Percentiles rank a stretch among this genome's conserved stretches.
Conservation (phyloP, 179 eudicot genomes). For the Silene coronaria region DNA sequence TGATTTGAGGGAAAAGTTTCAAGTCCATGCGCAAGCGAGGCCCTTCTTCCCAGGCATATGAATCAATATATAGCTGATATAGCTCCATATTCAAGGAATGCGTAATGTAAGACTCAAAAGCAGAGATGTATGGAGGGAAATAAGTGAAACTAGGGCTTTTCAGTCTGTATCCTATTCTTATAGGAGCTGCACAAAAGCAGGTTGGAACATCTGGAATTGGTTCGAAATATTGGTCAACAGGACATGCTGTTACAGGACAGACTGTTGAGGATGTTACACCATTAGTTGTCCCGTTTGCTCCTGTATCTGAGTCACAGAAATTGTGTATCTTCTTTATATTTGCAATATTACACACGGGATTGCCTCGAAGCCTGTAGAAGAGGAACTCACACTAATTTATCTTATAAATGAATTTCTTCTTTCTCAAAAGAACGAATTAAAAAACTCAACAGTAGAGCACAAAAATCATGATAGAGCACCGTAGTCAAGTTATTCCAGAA, state of each 20-base stretch:
- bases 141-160: conserved; percentile 71
- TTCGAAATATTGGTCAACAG: conserved; percentile 44
- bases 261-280: conserved; percentile 27
- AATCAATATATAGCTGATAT: conserved; percentile 55
- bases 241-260: conserved; percentile 52
- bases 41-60: conserved; percentile 62
- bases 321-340: conserved; percentile 31
- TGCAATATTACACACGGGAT: conserved; percentile 51
- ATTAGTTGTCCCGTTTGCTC: conserved; percentile 30
- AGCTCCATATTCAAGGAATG: conserved; percentile 37
- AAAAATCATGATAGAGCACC: neutral
- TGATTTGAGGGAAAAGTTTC: conserved; percentile 57
- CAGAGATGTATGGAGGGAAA: conserved; percentile 42
- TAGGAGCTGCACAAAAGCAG: conserved; percentile 69
- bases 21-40: conserved; percentile 64
- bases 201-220: conserved; percentile 47
- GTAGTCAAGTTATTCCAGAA: neutral
- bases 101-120: conserved; percentile 46
- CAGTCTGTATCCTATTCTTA: conserved; percentile 59
- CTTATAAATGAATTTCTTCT: neutral
- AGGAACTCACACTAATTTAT: conserved; percentile 11
- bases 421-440: neutral
- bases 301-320: conserved; percentile 44
- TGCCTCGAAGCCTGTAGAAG: conserved; percentile 57
- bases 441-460: neutral